phyloP scores from a whole-genome alignment of 345 rosid genomes.

The Combretum micranthum region DNA sequence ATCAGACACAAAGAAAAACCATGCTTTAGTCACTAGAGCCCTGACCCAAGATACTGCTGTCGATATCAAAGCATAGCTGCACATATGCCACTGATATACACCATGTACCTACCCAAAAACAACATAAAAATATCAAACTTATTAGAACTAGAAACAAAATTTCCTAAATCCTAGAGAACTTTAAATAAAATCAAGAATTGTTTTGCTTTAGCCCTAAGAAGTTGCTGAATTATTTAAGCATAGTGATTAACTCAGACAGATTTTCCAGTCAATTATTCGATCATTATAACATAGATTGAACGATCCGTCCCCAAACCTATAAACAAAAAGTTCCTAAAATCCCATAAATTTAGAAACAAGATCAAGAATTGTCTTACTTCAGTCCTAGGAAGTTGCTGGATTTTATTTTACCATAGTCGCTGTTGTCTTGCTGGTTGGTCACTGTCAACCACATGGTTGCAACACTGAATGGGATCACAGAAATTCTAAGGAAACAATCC shows the following conservation, averaged over 20 bases:
- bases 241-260: no score
- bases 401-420: conserved; percentile 46
- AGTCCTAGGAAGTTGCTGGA: conserved; percentile 58
- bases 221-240: not conserved
- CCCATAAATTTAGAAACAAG: not conserved
- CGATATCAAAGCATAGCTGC: conserved; percentile 67
- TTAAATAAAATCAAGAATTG: no score
- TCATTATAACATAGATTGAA: no score
- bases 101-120: conserved; percentile 53
- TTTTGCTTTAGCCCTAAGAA: not conserved
- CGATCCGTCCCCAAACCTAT: not conserved
- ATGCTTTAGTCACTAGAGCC: conserved; percentile 48
- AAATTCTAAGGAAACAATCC: conserved; percentile 63
- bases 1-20: conserved; percentile 83
- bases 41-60: conserved; percentile 47
- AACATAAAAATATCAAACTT: not conserved
- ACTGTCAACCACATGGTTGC: conserved; percentile 74
- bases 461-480: conserved; percentile 66
- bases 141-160: not conserved
- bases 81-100: conserved; percentile 50
- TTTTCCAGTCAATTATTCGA: no score
- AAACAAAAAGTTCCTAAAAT: not conserved
- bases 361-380: conserved; percentile 44
- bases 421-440: conserved; percentile 53
- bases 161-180: not conserved